Percentiles rank a stretch among this genome's conserved stretches.
Evolutionary conservation across 2,329 filamentous ascomycete genomes (phyloP).

Genomic region (Clonostachys sp.): DNA sequence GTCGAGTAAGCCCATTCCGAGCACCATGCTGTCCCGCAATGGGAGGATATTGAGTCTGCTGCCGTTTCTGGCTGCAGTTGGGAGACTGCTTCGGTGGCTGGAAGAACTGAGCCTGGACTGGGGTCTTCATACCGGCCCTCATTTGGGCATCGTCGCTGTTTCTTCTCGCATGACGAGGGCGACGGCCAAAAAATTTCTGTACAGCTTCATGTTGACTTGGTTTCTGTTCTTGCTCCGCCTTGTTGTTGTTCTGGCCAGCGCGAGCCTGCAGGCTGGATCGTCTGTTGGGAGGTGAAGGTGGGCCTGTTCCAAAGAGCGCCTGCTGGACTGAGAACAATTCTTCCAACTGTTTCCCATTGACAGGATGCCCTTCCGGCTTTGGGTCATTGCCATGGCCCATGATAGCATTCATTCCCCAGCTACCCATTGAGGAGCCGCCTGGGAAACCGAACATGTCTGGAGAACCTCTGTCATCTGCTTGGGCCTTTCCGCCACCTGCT

Average conservation of each 20-base stretch:
- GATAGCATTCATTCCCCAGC: slow-evolving; percentile 44
- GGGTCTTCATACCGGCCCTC: slow-evolving; percentile 13
- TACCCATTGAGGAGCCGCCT: slow-evolving; percentile 19
- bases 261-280: slow-evolving; percentile 48
- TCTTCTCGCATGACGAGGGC: slow-evolving; percentile 7
- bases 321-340: slow-evolving; percentile 38
- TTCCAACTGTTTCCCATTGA: slow-evolving; percentile 34
- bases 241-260: slow-evolving; percentile 24
- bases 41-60: slow-evolving; percentile 39
- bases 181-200: slow-evolving; percentile 17
- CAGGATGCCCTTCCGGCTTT: background rate
- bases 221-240: slow-evolving; percentile 10
- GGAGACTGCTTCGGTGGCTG: slow-evolving; percentile 7
- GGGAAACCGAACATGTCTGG: slow-evolving; percentile 54
- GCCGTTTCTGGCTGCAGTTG: slow-evolving; percentile 23
- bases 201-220: slow-evolving; percentile 8
- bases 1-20: slow-evolving; percentile 39
- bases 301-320: slow-evolving; percentile 27
- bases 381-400: slow-evolving; percentile 26
- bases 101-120: slow-evolving; percentile 12
- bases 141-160: slow-evolving; percentile 23
- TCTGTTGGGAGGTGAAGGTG: slow-evolving; percentile 44
- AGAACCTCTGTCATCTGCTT: slow-evolving; percentile 31
- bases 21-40: slow-evolving; percentile 36
- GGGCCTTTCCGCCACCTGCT: slow-evolving; percentile 24